A percentile compares a stretch with the other conserved stretches of the same genome.
Evolutionary conservation across 164 flowering plant genomes (phyloP).

Genomic region (Annona squamosa): DNA sequence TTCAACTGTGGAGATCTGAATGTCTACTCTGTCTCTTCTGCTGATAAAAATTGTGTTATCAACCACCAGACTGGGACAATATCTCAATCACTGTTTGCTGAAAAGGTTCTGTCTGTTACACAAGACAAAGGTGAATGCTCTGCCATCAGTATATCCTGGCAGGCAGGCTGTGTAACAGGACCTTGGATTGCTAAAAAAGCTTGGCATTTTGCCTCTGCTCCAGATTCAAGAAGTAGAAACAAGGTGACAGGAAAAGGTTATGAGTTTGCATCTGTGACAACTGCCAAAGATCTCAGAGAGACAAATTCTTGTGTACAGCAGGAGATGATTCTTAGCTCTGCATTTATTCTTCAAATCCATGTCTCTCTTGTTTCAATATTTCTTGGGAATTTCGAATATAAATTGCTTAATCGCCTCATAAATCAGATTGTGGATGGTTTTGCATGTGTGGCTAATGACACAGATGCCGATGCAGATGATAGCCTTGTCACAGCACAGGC

Average conservation of each 20-base stretch:
- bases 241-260: slow-evolving; percentile 37
- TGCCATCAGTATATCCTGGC: slow-evolving; percentile 66
- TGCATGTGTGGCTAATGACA: slow-evolving; percentile 18
- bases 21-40: slow-evolving; percentile 36
- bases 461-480: slow-evolving; percentile 7
- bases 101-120: slow-evolving; percentile 39
- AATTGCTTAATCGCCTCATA: slow-evolving; percentile 33
- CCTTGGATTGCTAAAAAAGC: slow-evolving; percentile 64
- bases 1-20: slow-evolving; percentile 46
- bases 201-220: slow-evolving; percentile 47
- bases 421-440: slow-evolving; percentile 38
- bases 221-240: slow-evolving; percentile 30
- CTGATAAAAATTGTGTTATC: slow-evolving; percentile 15
- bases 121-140: slow-evolving; percentile 26
- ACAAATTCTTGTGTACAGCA: slow-evolving; percentile 33
- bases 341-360: slow-evolving; percentile 39
- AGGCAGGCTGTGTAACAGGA: slow-evolving; percentile 57
- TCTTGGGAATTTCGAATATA: slow-evolving; percentile 43
- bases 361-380: slow-evolving; percentile 36
- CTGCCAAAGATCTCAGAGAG: slow-evolving; percentile 43
- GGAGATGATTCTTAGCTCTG: slow-evolving; percentile 68
- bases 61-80: slow-evolving; percentile 7
- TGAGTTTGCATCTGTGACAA: slow-evolving; percentile 65
- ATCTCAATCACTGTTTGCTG: slow-evolving; percentile 29
- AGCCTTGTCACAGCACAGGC: slow-evolving; percentile 4